These are phyloP conservation scores for Pezizomycotina sp. DNA, from an alignment of 2,329 filamentous ascomycete species.

Conservation along the genomic window DNA sequence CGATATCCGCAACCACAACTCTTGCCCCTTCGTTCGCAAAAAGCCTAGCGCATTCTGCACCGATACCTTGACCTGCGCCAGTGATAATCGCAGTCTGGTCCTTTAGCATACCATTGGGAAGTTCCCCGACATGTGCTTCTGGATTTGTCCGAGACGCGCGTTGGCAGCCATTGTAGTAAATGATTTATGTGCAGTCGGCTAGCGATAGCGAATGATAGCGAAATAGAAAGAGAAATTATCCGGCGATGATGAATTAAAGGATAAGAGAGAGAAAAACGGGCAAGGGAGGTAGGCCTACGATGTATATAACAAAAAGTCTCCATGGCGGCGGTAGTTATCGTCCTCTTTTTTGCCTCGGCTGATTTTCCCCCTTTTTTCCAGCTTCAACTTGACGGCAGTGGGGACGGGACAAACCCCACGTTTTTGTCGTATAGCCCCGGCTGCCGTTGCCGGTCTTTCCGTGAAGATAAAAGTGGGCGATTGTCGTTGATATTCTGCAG, in stretches of 20 bases:
- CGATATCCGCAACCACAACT: slow-evolving; percentile 71
- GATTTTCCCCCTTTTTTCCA: no score
- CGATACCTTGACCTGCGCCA: slow-evolving; percentile 72
- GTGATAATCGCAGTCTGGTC: slow-evolving; percentile 80
- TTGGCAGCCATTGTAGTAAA: slow-evolving; percentile 29
- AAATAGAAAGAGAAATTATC: background rate
- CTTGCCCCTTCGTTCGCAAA: slow-evolving; percentile 81
- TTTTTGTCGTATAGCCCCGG: no score
- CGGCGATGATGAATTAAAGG: background rate
- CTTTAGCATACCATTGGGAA: slow-evolving; percentile 61
- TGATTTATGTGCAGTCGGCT: background rate
- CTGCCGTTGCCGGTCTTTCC: no score
- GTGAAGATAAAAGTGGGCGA: no score
- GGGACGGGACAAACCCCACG: no score
- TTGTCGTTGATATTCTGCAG: no score
- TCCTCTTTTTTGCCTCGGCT: no score
- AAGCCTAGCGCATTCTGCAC: slow-evolving; percentile 62
- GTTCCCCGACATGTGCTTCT: slow-evolving; percentile 50
- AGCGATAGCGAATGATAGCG: background rate
- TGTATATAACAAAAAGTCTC: no score
- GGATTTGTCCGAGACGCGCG: slow-evolving; percentile 54
- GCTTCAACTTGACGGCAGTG: no score
- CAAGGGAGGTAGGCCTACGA: no score
- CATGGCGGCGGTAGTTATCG: no score
- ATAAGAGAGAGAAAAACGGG: no score